Conservation (phyloP, 306 rosid genomes). For the Casuarina glauca region DNA sequence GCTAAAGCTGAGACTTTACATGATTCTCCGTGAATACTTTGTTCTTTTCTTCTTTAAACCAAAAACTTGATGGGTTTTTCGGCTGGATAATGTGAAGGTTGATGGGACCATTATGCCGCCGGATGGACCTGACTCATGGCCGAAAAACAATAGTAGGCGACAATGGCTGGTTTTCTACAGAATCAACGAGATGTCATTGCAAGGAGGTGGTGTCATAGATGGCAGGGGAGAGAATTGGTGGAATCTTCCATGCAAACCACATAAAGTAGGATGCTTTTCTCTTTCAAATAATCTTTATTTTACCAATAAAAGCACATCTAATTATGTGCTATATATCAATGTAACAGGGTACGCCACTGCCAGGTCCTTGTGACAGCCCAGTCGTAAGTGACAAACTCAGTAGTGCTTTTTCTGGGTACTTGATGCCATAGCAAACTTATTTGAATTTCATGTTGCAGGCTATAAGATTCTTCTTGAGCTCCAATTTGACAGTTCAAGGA, state of each 20-base stretch:
- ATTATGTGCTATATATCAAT: constrained; percentile 7
- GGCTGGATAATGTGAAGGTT: constrained; percentile 33
- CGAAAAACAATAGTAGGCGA: constrained; percentile 28
- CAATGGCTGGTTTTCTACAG: constrained; percentile 65
- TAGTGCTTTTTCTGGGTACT: neutral
- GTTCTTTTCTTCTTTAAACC: neutral
- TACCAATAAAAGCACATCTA: neutral
- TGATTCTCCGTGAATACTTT: neutral
- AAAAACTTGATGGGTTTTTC: neutral
- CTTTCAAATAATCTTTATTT: neutral
- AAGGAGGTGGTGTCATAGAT: constrained; percentile 56
- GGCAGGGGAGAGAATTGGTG: constrained; percentile 77
- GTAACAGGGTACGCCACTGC: constrained; percentile 38
- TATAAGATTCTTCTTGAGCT: constrained; percentile 47
- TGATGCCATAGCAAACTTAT: neutral
- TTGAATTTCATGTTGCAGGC: constrained; percentile 31
- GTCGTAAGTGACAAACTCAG: constrained; percentile 41
- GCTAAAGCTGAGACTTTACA: neutral
- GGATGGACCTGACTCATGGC: constrained; percentile 68
- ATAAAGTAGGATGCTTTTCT: constrained; percentile 33
- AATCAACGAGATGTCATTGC: constrained; percentile 47
- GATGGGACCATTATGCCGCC: constrained; percentile 59
- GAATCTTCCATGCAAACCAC: constrained; percentile 66
- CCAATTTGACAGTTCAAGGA: constrained; percentile 43
- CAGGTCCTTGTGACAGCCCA: constrained; percentile 61